phyloP scores from a whole-genome alignment of 176 grass and related monocot genomes.

The Oryza glaberrima region DNA sequence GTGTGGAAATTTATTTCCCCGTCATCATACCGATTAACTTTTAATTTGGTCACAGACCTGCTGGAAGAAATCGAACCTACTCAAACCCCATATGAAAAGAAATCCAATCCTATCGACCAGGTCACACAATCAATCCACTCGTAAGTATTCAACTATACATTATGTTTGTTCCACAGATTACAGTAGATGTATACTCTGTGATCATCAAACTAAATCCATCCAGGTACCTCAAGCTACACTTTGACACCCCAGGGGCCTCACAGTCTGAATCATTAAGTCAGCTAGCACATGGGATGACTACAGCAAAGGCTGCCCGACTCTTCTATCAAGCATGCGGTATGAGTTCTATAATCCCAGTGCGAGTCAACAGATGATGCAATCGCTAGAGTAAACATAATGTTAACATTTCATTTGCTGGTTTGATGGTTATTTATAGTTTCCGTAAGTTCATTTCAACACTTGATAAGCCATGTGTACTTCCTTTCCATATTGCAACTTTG shows the following conservation, averaged over 20 bases:
- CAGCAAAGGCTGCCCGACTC: slow-evolving; percentile 62
- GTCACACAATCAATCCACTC: slow-evolving; percentile 66
- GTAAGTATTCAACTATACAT: slow-evolving; percentile 55
- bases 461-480: not conserved
- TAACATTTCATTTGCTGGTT: not conserved
- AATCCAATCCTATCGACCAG: slow-evolving; percentile 42
- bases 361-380: not conserved
- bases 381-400: not conserved
- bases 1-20: slow-evolving; percentile 6
- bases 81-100: slow-evolving; percentile 60
- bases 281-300: slow-evolving; percentile 68
- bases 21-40: slow-evolving; percentile 15
- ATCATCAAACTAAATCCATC: slow-evolving; percentile 38
- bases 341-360: slow-evolving; percentile 21
- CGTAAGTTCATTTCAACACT: not conserved
- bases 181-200: slow-evolving; percentile 10
- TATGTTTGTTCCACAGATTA: slow-evolving; percentile 31
- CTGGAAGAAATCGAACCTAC: slow-evolving; percentile 79
- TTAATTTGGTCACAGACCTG: slow-evolving; percentile 53
- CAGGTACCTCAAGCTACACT: slow-evolving; percentile 85
- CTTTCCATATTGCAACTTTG: not conserved
- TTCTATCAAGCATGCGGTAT: slow-evolving; percentile 95
- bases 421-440: slow-evolving; percentile 12
- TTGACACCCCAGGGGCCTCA: slow-evolving; percentile 63
- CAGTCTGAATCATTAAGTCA: slow-evolving; percentile 70